Evolutionary conservation across 106 monocot species (phyloP).

Genomic region (Acorus gramineus): DNA sequence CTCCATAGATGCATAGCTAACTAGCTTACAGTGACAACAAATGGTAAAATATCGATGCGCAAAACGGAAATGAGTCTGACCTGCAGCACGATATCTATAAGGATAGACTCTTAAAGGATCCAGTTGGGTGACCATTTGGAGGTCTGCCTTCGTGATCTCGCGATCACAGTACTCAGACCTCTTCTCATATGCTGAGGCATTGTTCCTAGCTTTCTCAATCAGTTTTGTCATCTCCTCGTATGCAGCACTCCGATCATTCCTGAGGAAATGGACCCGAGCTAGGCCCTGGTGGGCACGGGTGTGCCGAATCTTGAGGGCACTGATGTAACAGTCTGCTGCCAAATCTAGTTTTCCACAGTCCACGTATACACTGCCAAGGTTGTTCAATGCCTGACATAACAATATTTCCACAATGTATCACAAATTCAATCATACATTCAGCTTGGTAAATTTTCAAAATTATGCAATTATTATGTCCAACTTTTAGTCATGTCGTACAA

Average conservation of each 20-base stretch:
- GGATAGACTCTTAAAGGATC: conserved; percentile 94
- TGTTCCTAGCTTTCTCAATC: conserved; percentile 79
- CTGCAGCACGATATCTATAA: conserved; percentile 97
- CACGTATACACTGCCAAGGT: conserved; percentile 95
- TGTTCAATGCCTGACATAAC: conserved; percentile 77
- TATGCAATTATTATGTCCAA: too few relatives aligned
- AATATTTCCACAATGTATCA: too few relatives aligned
- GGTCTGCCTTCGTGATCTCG: conserved; percentile 65
- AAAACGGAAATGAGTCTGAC: conserved; percentile 19
- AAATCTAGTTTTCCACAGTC: conserved; percentile 85
- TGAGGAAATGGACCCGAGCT: conserved; percentile 88
- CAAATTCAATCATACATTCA: too few relatives aligned
- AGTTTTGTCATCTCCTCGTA: conserved; percentile 93
- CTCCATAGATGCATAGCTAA: too few relatives aligned
- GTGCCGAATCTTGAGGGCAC: conserved; percentile 85
- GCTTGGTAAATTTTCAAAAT: too few relatives aligned
- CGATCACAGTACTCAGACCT: conserved; percentile 92
- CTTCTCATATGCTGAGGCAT: conserved; percentile 98
- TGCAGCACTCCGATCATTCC: conserved; percentile 61
- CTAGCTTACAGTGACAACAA: too few relatives aligned
- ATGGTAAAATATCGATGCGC: too few relatives aligned
- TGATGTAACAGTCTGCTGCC: conserved; percentile 89
- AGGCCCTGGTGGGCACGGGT: conserved; percentile 97
- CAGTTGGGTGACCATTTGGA: conserved; percentile 82
- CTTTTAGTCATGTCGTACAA: too few relatives aligned